Evolutionary conservation across 2,329 filamentous ascomycete genomes (phyloP).

Genomic region (Orbilia blumenaviensis): DNA sequence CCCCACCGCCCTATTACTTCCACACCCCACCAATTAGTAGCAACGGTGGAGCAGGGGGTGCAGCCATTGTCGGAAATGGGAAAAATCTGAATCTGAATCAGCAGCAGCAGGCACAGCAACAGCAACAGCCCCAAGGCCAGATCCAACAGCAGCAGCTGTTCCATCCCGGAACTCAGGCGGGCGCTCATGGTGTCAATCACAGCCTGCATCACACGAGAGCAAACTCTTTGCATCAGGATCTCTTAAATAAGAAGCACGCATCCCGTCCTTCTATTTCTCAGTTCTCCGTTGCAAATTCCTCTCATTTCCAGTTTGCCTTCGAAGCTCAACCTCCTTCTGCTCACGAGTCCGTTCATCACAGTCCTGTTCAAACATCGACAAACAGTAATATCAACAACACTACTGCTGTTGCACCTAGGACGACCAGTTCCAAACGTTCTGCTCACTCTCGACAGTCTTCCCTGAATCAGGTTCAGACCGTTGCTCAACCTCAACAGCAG

Average conservation of each 20-base stretch:
- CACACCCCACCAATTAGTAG: conserved; percentile 51
- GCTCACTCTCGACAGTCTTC: conserved; percentile 46
- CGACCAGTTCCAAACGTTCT: conserved; percentile 2
- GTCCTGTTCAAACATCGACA: conserved; percentile 9
- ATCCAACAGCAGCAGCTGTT: conserved; percentile 39
- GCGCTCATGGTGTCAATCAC: conserved; percentile 29
- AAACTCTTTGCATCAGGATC: conserved; percentile 24
- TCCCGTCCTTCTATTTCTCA: conserved; percentile 38
- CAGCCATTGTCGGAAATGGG: conserved; percentile 11
- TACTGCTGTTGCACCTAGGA: conserved; percentile 2
- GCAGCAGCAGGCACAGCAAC: conserved; percentile 4
- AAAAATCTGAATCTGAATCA: no score
- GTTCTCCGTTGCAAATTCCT: conserved; percentile 40
- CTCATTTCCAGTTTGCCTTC: conserved; percentile 50
- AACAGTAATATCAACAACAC: conserved; percentile 6
- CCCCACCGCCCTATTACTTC: conserved; percentile 47
- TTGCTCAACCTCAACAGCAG: conserved; percentile 5
- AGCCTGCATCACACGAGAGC: conserved; percentile 50
- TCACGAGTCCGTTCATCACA: conserved; percentile 26
- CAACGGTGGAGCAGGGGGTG: conserved; percentile 49
- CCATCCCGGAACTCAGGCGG: conserved; percentile 1
- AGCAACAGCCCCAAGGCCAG: conserved; percentile 19
- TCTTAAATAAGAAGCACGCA: conserved; percentile 44
- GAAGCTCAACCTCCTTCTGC: conserved; percentile 42
- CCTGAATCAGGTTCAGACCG: conserved; percentile 6